Percentiles rank a stretch among this genome's conserved stretches.
Evolutionary conservation across 768 basidiomycete genomes (phyloP).

Genomic region (Mycena belliarum): DNA sequence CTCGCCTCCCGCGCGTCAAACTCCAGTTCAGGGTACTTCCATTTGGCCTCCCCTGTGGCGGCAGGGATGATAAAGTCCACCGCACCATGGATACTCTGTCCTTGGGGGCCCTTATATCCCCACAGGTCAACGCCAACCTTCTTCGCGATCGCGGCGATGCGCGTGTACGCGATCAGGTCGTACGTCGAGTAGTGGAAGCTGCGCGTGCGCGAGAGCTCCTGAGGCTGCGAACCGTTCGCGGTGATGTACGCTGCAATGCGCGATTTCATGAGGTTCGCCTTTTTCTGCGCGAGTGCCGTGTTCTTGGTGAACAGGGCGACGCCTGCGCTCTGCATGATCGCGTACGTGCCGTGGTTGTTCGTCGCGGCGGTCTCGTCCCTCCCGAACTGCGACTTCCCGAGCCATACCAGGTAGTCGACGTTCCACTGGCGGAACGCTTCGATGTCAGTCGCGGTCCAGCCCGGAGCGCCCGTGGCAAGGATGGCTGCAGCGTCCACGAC

Average conservation of each 20-base stretch:
- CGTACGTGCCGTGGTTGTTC: conserved; percentile 20
- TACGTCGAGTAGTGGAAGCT: conserved; percentile 19
- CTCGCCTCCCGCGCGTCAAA: conserved; percentile 10
- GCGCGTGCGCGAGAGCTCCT: conserved; percentile 15
- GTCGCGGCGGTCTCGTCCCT: conserved; percentile 6
- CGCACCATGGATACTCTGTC: conserved; percentile 10
- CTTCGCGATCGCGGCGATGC: conserved; percentile 9
- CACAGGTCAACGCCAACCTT: conserved; percentile 18
- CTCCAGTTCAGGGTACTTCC: conserved; percentile 13
- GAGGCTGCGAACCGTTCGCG: conserved; percentile 13
- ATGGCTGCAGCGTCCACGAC: conserved; percentile 17
- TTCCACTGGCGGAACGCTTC: conserved; percentile 15
- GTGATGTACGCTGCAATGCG: conserved; percentile 11
- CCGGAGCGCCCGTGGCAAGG: conserved; percentile 14
- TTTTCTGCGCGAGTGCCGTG: neutral
- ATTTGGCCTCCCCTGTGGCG: neutral
- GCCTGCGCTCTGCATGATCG: conserved; percentile 16
- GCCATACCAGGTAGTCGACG: conserved; percentile 11
- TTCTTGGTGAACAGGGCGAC: conserved; percentile 14
- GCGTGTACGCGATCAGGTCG: conserved; percentile 16
- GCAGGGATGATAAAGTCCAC: conserved; percentile 13
- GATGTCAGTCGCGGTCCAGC: conserved; percentile 7
- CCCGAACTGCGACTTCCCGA: conserved; percentile 13
- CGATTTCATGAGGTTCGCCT: neutral
- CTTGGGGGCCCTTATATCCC: conserved; percentile 13